Evolutionary conservation across 2,329 filamentous ascomycete species (phyloP), one percentile per base, ranked within the genome.

Genomic region (Microdochium nivale): DNA sequence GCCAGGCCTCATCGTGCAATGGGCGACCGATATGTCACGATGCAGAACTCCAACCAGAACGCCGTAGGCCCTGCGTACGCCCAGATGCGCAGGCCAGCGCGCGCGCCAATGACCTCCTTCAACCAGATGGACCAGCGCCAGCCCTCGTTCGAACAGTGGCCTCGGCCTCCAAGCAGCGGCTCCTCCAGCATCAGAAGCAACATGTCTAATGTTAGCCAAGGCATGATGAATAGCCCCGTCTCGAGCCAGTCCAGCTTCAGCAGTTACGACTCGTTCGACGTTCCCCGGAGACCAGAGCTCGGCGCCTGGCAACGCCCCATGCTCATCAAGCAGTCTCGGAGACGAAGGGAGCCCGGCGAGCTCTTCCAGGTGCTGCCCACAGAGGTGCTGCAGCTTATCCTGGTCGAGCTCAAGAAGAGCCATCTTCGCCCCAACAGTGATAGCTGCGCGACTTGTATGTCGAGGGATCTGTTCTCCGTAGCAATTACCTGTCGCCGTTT

Each of bases 401-500:
- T 84, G 32, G 71, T 71, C 37, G 72, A 77, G 51, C 65, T 86
- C 19, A 78, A 73, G 59, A 66, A 70, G 35, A 61, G 73, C 14
- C 82, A 86, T 59, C 60, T 83, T 13, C 65, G 63, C 7, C 60
- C 65, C 14, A 66, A 67, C 2, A 77, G 73, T 55, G 65, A 67
- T 32, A 82, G 79, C 63, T 85, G 82, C 60, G 74, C 80, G 16
- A 84, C 82, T 19, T 85, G 82, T 62, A 83, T 79, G 77, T 82
- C 83, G 78, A 72, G 82, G 48, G 81, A 86, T 58, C 65, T 77
- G 27, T 78, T 74, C 56, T 74, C 72, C 43, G 62, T 83, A 40
- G 71, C 75, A 11, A 52, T 80, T 11, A 69, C 72, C 35, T 77
- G 74, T 16, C 73, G 71, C 54, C 81, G 76, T 58, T 77, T 78